Evolutionary conservation across 768 basidiomycete species (phyloP).

Genomic region (Kockovaella imperatae): DNA sequence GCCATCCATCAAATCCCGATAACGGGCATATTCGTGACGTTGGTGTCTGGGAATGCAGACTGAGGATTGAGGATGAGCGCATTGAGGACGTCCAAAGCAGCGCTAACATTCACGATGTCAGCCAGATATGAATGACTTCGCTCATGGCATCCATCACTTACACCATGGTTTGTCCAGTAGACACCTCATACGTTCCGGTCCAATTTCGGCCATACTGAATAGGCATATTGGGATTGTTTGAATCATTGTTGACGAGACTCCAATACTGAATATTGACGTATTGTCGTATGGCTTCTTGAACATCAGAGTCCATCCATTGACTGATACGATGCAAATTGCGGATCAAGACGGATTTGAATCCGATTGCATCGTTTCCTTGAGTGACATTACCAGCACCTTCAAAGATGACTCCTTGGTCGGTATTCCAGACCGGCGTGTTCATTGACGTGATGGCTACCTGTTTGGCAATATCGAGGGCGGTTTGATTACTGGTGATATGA

Average conservation of each 20-base stretch:
- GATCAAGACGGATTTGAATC: conserved; percentile 16
- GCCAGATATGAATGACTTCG: background rate
- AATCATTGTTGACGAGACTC: conserved; percentile 4
- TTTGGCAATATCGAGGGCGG: conserved; percentile 2
- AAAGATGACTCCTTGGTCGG: conserved; percentile 9
- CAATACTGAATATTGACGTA: conserved; percentile 19
- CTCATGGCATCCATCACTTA: conserved; percentile 2
- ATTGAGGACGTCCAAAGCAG: conserved; percentile 15
- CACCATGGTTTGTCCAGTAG: conserved; percentile 7
- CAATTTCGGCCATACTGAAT: conserved; percentile 13
- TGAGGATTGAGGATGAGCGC: conserved; percentile 13
- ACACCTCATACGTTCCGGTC: conserved; percentile 6
- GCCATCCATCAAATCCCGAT: too few relatives aligned
- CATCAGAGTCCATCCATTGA: conserved; percentile 1
- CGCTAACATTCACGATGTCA: conserved; percentile 5
- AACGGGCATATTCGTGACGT: too few relatives aligned
- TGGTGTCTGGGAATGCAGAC: too few relatives aligned
- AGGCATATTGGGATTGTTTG: conserved; percentile 4
- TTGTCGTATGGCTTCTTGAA: conserved; percentile 7
- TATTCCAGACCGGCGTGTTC: conserved; percentile 6
- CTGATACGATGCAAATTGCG: conserved; percentile 1
- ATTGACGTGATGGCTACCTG: conserved; percentile 1
- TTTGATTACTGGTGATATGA: conserved; percentile 7
- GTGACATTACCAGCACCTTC: conserved; percentile 6
- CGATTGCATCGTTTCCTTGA: conserved; percentile 6